Evolutionary conservation across 1,139 yeast species (phyloP).

Genomic region (Wickerhamomyces sp.): DNA sequence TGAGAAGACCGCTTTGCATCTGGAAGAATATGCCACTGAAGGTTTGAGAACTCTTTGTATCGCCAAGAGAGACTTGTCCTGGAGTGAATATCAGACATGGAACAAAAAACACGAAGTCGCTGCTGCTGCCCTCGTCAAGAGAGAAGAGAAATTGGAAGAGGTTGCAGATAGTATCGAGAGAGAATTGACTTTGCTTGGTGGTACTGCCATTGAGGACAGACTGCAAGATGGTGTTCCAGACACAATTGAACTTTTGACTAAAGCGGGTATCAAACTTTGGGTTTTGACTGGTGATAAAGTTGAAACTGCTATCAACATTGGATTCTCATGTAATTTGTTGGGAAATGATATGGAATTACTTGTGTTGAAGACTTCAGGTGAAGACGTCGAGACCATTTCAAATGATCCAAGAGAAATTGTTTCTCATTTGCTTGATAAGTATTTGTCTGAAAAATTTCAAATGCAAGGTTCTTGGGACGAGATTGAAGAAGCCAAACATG

Average conservation of each 20-base stretch:
- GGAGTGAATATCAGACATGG: constrained; percentile 65
- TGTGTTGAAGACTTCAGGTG: constrained; percentile 52
- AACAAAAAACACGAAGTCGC: constrained; percentile 65
- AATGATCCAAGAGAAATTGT: constrained; percentile 41
- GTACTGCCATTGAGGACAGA: constrained; percentile 96
- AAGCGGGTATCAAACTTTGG: constrained; percentile 96
- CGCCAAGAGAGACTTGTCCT: constrained; percentile 71
- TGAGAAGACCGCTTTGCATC: constrained; percentile 71
- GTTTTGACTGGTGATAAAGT: constrained; percentile 96
- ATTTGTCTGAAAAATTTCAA: constrained; percentile 55
- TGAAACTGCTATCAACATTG: constrained; percentile 96
- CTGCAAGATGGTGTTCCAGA: constrained; percentile 96
- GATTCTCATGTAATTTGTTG: constrained; percentile 88
- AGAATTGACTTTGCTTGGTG: constrained; percentile 72
- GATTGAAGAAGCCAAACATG: constrained; percentile 57
- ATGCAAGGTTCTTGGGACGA: constrained; percentile 55
- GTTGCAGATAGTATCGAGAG: constrained; percentile 80
- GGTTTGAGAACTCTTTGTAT: constrained; percentile 93
- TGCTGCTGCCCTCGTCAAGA: constrained; percentile 63
- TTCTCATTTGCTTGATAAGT: constrained; percentile 51
- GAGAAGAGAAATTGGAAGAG: constrained; percentile 74
- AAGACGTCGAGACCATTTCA: constrained; percentile 31
- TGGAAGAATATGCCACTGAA: constrained; percentile 93
- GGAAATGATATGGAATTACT: constrained; percentile 84
- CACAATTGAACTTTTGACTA: constrained; percentile 74